Percentiles rank a stretch among this genome's conserved stretches.
phyloP scores from a whole-genome alignment of 2,329 filamentous ascomycete species.

The Neonectria punicea region DNA sequence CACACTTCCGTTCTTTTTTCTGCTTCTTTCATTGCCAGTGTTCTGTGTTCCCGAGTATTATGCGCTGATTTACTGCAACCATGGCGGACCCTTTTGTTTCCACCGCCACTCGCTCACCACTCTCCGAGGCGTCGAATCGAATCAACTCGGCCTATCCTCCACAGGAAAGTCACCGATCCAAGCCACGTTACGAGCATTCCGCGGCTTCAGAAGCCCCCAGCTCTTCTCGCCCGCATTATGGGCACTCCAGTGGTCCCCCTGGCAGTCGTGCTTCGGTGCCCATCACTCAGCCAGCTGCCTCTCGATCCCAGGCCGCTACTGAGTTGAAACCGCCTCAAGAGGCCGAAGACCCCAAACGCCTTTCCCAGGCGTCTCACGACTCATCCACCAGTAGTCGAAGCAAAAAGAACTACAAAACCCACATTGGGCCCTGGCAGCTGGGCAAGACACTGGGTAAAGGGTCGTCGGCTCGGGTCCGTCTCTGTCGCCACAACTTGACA shows the following conservation, averaged over 20 bases:
- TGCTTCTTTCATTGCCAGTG: slow-evolving; percentile 23
- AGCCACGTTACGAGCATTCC: slow-evolving; percentile 45
- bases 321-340: slow-evolving; percentile 44
- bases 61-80: slow-evolving; percentile 47
- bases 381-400: slow-evolving; percentile 54
- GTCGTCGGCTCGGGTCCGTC: slow-evolving; percentile 86
- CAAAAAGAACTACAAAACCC: slow-evolving; percentile 68
- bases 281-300: slow-evolving; percentile 26
- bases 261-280: slow-evolving; percentile 28
- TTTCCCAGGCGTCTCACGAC: slow-evolving; percentile 55
- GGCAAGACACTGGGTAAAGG: slow-evolving; percentile 91
- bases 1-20: slow-evolving; percentile 14
- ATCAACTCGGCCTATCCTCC: slow-evolving; percentile 54
- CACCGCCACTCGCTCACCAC: slow-evolving; percentile 50
- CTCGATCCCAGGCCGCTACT: slow-evolving; percentile 30
- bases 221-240: slow-evolving; percentile 27
- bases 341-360: slow-evolving; percentile 49
- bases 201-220: slow-evolving; percentile 26
- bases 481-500: slow-evolving; percentile 83
- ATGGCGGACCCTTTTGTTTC: slow-evolving; percentile 49
- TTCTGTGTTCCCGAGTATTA: slow-evolving; percentile 43
- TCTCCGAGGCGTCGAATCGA: slow-evolving; percentile 60
- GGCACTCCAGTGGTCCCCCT: slow-evolving; percentile 30
- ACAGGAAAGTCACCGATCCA: slow-evolving; percentile 43
- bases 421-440: slow-evolving; percentile 93